Base-by-base conservation (phyloP, 140 eudicot species). In the Anethum foeniculum region DNA sequence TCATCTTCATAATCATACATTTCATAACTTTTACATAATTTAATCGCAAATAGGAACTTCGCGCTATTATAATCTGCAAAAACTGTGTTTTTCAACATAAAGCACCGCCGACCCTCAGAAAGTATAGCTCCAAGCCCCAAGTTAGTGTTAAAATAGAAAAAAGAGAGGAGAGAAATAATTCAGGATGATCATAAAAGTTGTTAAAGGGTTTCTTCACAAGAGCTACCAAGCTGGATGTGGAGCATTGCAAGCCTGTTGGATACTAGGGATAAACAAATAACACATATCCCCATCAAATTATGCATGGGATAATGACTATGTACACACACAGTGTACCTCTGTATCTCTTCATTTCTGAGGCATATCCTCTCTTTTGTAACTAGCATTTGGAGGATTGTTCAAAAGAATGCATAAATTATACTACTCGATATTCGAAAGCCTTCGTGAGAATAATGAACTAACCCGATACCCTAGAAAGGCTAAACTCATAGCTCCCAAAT, bases 221-320 rank as follows among this genome's bases (percentile, higher is more conserved):
- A 80, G 56, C 83, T 62, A 77, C 81, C 85, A 51, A 85, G 85
- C 91, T 87, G 90, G 91, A 81, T 72, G 85, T 85, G 86, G 87
- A 81, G 85, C 82, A 79, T 49, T 69, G 74, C 75, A 54, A 58
- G 84, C 79, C 83, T 81, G 89, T 85, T 81, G 76, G 60, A 81
- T 21, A 71, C 79, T 85, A 69, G 81, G 89, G 80, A 80, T 82
- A 80, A 80, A 71, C 67, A 83, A 82, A 76, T 25, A 76, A 41
- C 81, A 30, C 85, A 49, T 60, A 85, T 80, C 86, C 82, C 86
- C 60, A 86, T 81, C 80, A 80, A 18, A 86, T 86, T 75, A 75
- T 80, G 78, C 75, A 76, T 80, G 82, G 82, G 86, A 79, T 79
- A 9, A 38, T 69, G 68, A 52, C 46, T 36, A 36, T 15, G 21